phyloP scores from a whole-genome alignment of 2,329 filamentous ascomycete genomes.

The Alternaria brassicicola region DNA sequence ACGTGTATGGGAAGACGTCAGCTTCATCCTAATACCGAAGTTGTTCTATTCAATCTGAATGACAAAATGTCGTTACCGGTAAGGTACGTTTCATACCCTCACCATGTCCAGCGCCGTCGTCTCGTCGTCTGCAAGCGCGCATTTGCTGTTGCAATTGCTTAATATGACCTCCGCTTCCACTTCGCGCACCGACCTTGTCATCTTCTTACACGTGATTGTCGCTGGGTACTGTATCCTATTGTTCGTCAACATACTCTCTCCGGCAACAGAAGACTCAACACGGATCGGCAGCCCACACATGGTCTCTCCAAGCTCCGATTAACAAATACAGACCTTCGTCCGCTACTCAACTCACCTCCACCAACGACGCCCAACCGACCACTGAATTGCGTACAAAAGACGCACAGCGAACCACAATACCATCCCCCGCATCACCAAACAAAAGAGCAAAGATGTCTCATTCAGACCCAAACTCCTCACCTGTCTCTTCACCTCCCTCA shows the following conservation, averaged over 20 bases:
- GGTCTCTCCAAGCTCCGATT: background rate
- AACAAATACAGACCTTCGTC: slow-evolving; percentile 10
- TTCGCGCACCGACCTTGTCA: background rate
- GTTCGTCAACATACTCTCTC: background rate
- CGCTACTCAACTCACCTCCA: background rate
- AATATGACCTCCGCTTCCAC: background rate
- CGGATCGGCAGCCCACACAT: background rate
- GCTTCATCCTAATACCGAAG: background rate
- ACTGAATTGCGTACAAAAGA: background rate
- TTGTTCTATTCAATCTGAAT: background rate
- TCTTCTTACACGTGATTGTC: background rate
- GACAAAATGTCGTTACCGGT: slow-evolving; percentile 37
- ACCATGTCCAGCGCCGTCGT: background rate
- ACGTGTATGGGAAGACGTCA: background rate
- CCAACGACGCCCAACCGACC: background rate
- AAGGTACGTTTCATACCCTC: slow-evolving; percentile 26
- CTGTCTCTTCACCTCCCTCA: slow-evolving; percentile 19
- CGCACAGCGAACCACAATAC: background rate
- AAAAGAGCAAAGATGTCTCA: slow-evolving; percentile 13
- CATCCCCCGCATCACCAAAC: slow-evolving; percentile 10
- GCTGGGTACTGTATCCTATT: background rate
- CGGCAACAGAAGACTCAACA: background rate
- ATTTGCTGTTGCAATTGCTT: background rate
- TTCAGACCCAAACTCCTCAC: slow-evolving; percentile 8
- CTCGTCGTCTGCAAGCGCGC: background rate